These are phyloP conservation scores for Wickerhamomyces tratensis DNA, from an alignment of 805 yeast species.

Conservation along the genomic window DNA sequence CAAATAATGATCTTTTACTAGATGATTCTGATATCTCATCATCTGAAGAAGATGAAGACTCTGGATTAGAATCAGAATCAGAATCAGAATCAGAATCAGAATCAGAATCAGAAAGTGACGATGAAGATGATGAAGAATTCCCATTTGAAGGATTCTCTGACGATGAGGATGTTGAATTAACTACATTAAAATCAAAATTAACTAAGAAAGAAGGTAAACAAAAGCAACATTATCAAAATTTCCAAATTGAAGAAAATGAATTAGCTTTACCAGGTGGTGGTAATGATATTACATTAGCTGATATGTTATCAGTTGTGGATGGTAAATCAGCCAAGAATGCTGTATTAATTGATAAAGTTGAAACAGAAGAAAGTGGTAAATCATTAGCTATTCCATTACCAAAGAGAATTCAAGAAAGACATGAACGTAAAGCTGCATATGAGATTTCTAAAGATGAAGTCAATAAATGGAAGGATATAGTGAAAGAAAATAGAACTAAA, in stretches of 20 bases:
- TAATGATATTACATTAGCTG: constrained; percentile 51
- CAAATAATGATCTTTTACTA: constrained; percentile 6
- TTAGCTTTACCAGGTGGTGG: constrained; percentile 55
- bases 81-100: constrained; percentile 15
- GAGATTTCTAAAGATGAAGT: constrained; percentile 83
- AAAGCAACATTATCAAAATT: constrained; percentile 41
- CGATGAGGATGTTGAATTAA: constrained; percentile 44
- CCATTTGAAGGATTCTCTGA: constrained; percentile 34
- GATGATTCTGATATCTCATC: constrained; percentile 12
- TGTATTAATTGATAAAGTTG: constrained; percentile 27
- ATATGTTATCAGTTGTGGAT: constrained; percentile 64
- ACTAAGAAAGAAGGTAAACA: constrained; percentile 26
- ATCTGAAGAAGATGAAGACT: constrained; percentile 15
- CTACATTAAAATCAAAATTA: constrained; percentile 33
- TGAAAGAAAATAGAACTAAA: constrained; percentile 69
- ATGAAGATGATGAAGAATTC: constrained; percentile 23
- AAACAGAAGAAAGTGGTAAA: constrained; percentile 27
- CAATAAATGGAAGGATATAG: constrained; percentile 79
- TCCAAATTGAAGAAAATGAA: constrained; percentile 58
- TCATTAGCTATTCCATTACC: constrained; percentile 79
- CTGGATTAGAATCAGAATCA: constrained; percentile 2
- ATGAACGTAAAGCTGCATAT: constrained; percentile 85
- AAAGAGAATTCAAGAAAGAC: constrained; percentile 71
- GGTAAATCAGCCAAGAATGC: constrained; percentile 40
- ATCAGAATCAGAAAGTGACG: constrained; percentile 14